phyloP scores from a whole-genome alignment of 306 rosid genomes.

The Acmispon strigosus region DNA sequence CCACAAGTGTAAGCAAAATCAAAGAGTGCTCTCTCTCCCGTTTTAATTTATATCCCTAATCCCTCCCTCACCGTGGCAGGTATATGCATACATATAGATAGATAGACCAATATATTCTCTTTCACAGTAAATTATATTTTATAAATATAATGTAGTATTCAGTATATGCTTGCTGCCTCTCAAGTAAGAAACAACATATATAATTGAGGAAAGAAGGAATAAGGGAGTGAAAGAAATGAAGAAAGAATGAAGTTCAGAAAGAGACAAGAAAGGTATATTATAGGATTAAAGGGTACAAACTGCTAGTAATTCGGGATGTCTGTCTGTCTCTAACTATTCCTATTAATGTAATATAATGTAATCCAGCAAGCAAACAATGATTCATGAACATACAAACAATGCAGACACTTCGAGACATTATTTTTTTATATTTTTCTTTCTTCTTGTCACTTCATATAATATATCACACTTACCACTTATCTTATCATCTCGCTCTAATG shows the following conservation, averaged over 20 bases:
- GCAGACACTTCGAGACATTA: too few species aligned
- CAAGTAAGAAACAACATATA: background rate
- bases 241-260: background rate
- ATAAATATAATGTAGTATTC: background rate
- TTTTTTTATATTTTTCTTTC: too few species aligned
- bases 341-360: background rate
- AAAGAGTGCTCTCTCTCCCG: background rate
- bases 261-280: slow-evolving; percentile 21
- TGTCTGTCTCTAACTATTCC: background rate
- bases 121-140: background rate
- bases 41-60: background rate
- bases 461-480: too few species aligned
- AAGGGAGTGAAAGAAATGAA: too few species aligned
- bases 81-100: background rate
- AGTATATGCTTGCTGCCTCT: slow-evolving; percentile 13
- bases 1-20: background rate
- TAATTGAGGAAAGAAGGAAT: too few species aligned
- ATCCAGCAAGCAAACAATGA: too few species aligned
- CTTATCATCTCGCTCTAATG: too few species aligned
- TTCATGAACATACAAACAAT: too few species aligned
- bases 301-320: slow-evolving; percentile 8
- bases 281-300: background rate
- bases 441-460: too few species aligned
- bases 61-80: background rate
- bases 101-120: background rate